Percentiles rank a stretch among this genome's conserved stretches.
phyloP scores from a whole-genome alignment of 2,329 filamentous ascomycete genomes.

The Alternaria consortialis region DNA sequence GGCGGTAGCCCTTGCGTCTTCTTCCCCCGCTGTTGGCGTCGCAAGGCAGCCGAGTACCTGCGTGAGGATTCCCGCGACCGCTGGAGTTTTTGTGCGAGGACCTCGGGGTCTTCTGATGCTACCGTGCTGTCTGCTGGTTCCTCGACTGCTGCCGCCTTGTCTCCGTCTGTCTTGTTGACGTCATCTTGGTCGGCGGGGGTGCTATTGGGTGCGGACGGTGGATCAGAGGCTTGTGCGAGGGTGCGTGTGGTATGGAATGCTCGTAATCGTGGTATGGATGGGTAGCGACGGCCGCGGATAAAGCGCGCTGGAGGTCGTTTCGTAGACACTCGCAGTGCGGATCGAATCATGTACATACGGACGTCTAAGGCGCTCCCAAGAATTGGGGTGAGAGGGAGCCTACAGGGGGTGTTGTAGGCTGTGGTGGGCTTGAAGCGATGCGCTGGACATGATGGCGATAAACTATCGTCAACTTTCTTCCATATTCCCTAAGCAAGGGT shows the following conservation, averaged over 20 bases:
- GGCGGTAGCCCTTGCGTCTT: conserved; percentile 49
- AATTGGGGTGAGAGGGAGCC: conserved; percentile 27
- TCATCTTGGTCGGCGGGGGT: conserved; percentile 39
- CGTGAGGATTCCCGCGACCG: conserved; percentile 46
- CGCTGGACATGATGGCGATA: conserved; percentile 28
- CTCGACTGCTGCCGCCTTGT: conserved; percentile 30
- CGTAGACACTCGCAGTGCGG: conserved; percentile 52
- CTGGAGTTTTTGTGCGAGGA: conserved; percentile 49
- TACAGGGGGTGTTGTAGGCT: conserved; percentile 24
- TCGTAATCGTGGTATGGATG: conserved; percentile 38
- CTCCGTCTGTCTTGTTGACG: conserved; percentile 26
- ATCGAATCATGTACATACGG: conserved; percentile 55
- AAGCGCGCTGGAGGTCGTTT: conserved; percentile 49
- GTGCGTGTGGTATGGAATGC: conserved; percentile 46
- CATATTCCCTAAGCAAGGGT: conserved; percentile 23
- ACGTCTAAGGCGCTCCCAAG: conserved; percentile 30
- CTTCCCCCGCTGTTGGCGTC: conserved; percentile 45
- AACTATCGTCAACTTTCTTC: conserved; percentile 28
- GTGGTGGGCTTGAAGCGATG: conserved; percentile 24
- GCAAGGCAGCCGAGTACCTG: conserved; percentile 46
- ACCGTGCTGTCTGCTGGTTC: conserved; percentile 33
- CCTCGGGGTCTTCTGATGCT: conserved; percentile 44
- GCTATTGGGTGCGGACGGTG: conserved; percentile 40
- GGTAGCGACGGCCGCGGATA: conserved; percentile 50
- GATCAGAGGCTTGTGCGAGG: conserved; percentile 39